Evolutionary conservation across 768 basidiomycete species (phyloP), one percentile per base, ranked within the genome.

Genomic region (Lactarius akahatsu): DNA sequence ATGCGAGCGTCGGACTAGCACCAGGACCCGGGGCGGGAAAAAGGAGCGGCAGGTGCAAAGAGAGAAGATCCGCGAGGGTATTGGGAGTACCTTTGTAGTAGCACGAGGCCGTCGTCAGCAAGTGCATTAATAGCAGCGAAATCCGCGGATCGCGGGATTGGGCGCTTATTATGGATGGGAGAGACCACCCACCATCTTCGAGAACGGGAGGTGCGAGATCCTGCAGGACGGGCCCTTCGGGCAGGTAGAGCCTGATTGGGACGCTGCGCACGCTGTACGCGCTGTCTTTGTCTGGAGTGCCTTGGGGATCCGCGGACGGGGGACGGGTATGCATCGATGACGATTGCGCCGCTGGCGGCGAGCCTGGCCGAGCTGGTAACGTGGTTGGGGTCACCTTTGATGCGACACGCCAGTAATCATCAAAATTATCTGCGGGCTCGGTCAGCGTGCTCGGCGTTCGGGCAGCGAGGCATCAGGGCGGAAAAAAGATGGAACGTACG

Each of bases 341-440:
- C 4, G 79, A 68, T 38, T 85, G 77, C 6, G 83, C 80, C 26
- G 83, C 81, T 16, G 78, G 77, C 3, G 83, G 83, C 2, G 88
- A 89, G 68, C 80, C 81, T 9, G 86, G 79, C 26, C 89, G 84
- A 41, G 82, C 78, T 4, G 86, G 80, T 6, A 86, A 80, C 1
- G 89, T 91, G 2, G 92, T 86, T 3, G 97, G 97, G 32, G 93
- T 89, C 55, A 98, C 85, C 73, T 96, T 95, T n/a, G 90, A 85
- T 3, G 94, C 94, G 69, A 98, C 91, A 32, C 92, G 86, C 89
- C 94, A 96, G 74, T 91, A 97, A 67, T 94, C 88, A 72, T 98
- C 95, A 72, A 95, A 98, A 76, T 95, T 96, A 78, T 96, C 97
- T 98, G 75, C 28, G 63, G 56, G 59, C 4, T 23, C 50, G 5